Base-by-base conservation (phyloP, 768 basidiomycete genomes). In the Clavulina sp. region DNA sequence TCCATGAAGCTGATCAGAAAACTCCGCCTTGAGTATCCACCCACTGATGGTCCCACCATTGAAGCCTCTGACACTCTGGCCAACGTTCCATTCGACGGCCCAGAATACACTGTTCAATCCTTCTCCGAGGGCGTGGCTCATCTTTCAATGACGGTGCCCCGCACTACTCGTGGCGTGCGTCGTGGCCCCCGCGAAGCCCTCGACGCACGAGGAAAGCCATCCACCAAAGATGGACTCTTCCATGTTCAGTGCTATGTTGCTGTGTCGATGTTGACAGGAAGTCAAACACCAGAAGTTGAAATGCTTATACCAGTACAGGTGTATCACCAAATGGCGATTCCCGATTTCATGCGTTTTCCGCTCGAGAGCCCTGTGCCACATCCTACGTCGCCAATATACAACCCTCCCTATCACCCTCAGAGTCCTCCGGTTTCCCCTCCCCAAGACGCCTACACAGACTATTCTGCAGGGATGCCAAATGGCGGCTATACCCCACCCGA, bases 61-160 rank as follows among this genome's bases (percentile, higher is more conserved):
- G 73, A 78, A 51, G 68, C 81, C 7, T 77, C 77, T 0, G 86
- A 89, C 60, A 74, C 77, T 0, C 65, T 83, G 26, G 72, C 75
- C 2, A 76, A 73, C 7, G 77, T 86, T 18, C 72, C 79, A 7
- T 89, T 81, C 63, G 74, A 74, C 34, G 83, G 82, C 2, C 70
- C 73, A 28, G 85, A 87, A 58, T 87, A 86, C 57, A 73, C 75
- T 30, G 75, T 86, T 29, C 72, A 71, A 5, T 81, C 83, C 0
- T 82, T 81, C 18, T 71, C 70, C 2, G 85, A 87, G 59, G 85
- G 85, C 21, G 73, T 86, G 1, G 85, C 85, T 1, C 77, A 74
- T 58, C 71, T 89, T 7, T 81, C 84, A 7, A 78, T 89, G 56
- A 80, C 87, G 60, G 75, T 86, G n/a, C 85, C 85, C 3, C 69